Evolutionary conservation across 352 stramenopile genomes (phyloP).

Genomic region (Peronospora tabacina): DNA sequence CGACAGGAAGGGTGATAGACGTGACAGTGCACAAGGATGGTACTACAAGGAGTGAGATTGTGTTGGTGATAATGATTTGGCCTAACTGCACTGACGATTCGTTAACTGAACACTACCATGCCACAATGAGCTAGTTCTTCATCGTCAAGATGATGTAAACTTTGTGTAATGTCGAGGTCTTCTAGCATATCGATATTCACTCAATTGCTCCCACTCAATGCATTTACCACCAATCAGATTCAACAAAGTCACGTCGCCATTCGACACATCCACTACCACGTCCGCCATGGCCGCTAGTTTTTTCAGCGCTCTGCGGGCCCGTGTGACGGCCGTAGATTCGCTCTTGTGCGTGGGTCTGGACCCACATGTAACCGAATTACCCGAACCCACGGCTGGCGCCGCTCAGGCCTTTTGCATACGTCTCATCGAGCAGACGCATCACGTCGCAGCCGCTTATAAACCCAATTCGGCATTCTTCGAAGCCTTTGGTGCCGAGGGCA

Average conservation of each 20-base stretch:
- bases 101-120: not conserved
- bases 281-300: slow-evolving; percentile 46
- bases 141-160: not conserved
- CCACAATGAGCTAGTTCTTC: not conserved
- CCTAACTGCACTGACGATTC: not conserved
- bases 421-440: slow-evolving; percentile 92
- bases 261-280: not conserved
- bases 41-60: not conserved
- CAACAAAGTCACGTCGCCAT: not conserved
- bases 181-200: too few relatives aligned
- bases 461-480: slow-evolving; percentile 99
- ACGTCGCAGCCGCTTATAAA: slow-evolving; percentile 95
- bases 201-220: too few relatives aligned
- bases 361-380: slow-evolving; percentile 86
- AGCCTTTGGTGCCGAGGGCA: slow-evolving; percentile 79
- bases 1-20: slow-evolving; percentile 20
- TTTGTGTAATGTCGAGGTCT: not conserved
- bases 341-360: slow-evolving; percentile 98
- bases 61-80: slow-evolving; percentile 1
- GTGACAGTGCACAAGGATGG: not conserved
- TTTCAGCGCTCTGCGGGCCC: slow-evolving; percentile 81
- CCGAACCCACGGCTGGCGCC: slow-evolving; percentile 74
- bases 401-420: slow-evolving; percentile 92
- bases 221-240: slow-evolving; percentile 7
- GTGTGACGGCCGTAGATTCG: slow-evolving; percentile 89